Conservation (phyloP, 1,284 basidiomycete genomes). For the Cutaneotrichosporon mucoides region DNA sequence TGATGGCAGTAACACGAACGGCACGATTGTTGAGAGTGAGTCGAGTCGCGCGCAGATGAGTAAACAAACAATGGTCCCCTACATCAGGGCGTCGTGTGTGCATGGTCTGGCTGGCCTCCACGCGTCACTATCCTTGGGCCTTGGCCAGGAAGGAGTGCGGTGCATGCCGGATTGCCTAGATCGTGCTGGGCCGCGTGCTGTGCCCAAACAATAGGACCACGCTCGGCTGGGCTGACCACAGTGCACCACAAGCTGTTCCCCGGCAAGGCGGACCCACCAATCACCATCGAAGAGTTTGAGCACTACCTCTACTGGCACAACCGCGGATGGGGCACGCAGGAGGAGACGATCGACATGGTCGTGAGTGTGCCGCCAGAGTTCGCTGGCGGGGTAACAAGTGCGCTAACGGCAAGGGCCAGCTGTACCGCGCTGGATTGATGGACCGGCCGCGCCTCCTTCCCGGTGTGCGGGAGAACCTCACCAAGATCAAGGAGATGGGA, state of each 20-base stretch:
- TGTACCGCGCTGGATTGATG: constrained; percentile 49
- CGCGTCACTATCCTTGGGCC: too few relatives aligned
- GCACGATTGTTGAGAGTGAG: constrained; percentile 62
- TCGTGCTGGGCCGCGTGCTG: too few relatives aligned
- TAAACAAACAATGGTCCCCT: too few relatives aligned
- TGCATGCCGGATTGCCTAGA: too few relatives aligned
- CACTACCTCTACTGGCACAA: constrained; percentile 61
- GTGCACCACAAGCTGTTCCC: constrained; percentile 61
- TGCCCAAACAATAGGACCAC: too few relatives aligned
- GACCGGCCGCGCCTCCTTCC: constrained; percentile 52
- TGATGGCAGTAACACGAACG: constrained; percentile 57
- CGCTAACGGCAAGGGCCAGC: constrained; percentile 3
- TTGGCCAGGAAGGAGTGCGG: too few relatives aligned
- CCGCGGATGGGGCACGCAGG: constrained; percentile 67
- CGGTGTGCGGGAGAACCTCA: constrained; percentile 61
- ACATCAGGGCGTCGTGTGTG: too few relatives aligned
- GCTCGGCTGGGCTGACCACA: constrained; percentile 13
- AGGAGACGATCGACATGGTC: constrained; percentile 44
- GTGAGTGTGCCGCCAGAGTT: constrained; percentile 15
- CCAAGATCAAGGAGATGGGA: constrained; percentile 59
- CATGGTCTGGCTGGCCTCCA: too few relatives aligned
- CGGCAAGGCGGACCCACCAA: constrained; percentile 55
- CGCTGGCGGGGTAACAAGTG: too few relatives aligned
- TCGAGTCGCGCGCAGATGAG: constrained; percentile 4
- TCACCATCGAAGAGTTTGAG: constrained; percentile 59